phyloP scores from a whole-genome alignment of 2,329 filamentous ascomycete species.

The Botrytis galanthina region DNA sequence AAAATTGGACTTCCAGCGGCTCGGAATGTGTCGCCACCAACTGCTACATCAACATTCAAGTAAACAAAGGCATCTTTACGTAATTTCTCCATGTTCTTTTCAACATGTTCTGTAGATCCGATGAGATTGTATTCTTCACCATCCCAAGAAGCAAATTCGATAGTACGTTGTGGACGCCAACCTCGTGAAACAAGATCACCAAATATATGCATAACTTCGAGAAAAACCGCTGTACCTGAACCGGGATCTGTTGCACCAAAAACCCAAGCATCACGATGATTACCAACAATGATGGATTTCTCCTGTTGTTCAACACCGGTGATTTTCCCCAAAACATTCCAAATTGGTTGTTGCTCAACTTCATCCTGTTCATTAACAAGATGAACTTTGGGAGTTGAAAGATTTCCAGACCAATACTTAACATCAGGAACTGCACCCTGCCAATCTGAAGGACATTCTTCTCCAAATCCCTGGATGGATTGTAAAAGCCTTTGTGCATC shows the following conservation, averaged over 20 bases:
- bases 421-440: constrained; percentile 72
- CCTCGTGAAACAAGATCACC: constrained; percentile 72
- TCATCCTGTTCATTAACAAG: constrained; percentile 88
- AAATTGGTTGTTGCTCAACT: constrained; percentile 76
- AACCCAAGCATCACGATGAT: constrained; percentile 90
- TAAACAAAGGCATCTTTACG: constrained; percentile 79
- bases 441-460: constrained; percentile 69
- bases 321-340: constrained; percentile 86
- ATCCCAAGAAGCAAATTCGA: constrained; percentile 97
- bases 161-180: constrained; percentile 90
- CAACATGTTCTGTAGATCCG: constrained; percentile 92
- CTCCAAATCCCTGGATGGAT: constrained; percentile 71
- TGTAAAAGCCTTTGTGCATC: constrained; percentile 80
- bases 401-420: constrained; percentile 83
- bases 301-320: constrained; percentile 77
- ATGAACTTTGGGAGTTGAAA: constrained; percentile 71
- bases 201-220: constrained; percentile 84
- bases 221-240: constrained; percentile 84
- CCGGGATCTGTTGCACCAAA: constrained; percentile 85
- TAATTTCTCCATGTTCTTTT: constrained; percentile 72
- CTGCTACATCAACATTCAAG: constrained; percentile 83
- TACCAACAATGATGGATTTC: constrained; percentile 86
- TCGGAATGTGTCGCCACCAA: constrained; percentile 71
- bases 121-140: constrained; percentile 89
- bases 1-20: constrained; percentile 82